Percentiles rank a stretch among this genome's conserved stretches.
Conservation (phyloP, 1,284 basidiomycete species). For the Coniferiporia sulphurascens region DNA sequence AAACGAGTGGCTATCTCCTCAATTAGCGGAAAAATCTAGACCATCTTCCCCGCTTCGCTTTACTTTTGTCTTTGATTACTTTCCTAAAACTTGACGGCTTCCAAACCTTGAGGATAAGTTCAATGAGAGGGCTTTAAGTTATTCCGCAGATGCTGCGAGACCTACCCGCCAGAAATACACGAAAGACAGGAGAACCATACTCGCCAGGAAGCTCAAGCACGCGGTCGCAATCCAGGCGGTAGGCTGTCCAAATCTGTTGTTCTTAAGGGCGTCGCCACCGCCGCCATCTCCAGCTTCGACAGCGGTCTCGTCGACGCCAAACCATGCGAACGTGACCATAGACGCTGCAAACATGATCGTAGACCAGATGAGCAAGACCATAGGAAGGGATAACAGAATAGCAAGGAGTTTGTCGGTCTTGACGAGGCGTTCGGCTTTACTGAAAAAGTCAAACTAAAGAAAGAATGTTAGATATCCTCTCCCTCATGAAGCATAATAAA, state of each 20-base stretch:
- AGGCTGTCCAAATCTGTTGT: not conserved
- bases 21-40: not conserved
- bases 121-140: not conserved
- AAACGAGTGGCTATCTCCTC: no score
- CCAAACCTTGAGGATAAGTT: conserved; percentile 3
- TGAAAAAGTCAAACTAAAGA: conserved; percentile 18
- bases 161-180: conserved; percentile 17
- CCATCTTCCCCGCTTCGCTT: not conserved
- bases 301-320: conserved; percentile 14
- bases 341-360: conserved; percentile 17
- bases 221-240: conserved; percentile 16
- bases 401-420: conserved; percentile 17
- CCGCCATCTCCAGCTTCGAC: conserved; percentile 1
- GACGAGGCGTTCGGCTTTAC: conserved; percentile 13
- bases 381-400: conserved; percentile 17
- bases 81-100: conserved; percentile 8
- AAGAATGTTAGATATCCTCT: not conserved
- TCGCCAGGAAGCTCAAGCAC: conserved; percentile 6
- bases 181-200: conserved; percentile 13
- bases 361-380: conserved; percentile 20
- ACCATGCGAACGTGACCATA: conserved; percentile 18
- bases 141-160: not conserved
- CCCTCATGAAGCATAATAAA: not conserved
- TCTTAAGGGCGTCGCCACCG: not conserved
- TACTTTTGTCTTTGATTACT: conserved; percentile 2